Base-by-base conservation (phyloP, 345 rosid species). In the Pistacia atlantica region DNA sequence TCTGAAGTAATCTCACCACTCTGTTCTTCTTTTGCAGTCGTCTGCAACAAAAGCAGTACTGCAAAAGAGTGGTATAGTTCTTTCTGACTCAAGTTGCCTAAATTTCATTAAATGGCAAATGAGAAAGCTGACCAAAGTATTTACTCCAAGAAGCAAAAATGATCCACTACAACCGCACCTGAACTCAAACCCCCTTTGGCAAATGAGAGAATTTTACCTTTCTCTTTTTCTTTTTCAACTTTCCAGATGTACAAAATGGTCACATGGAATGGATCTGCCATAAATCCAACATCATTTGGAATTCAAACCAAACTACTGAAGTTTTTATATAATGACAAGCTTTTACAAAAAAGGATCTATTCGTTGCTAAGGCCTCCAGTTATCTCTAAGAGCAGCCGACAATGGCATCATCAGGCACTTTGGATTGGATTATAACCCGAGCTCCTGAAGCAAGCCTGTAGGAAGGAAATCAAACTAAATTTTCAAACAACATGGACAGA, bases 371-470 rank as follows among this genome's bases (percentile, higher is more conserved):
- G 66, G 8, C 61, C 65, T 74, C 8, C 65, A 62, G 66, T 63
- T 78, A 37, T 42, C 46, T 64, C 63, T 83, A 88, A 20, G 84
- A 81, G 76, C 82, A 76, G 71, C 88, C 66, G 31, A 80, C 75
- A 37, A 58, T 65, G 2, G 85, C 11, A 16, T 88, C 76, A 42
- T 77, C 73, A 17, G 96, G 81, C 52, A 83, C 85, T 80, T 89
- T 90, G 0, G 99, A 90, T 79, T 96, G 89, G 73, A 96, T 96
- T 92, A 90, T 87, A 88, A 96, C 93, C 79, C 95, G 86, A 61
- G 99, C 99, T 88, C 97, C 99, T 65, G 99, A 96, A 87, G 99
- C 97, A 88, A 96, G 98, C 88, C 99, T 96, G 97, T 80, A 80
- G 74, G 22, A 46, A 74, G 65, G 66, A 85, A 71, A 52, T 18